Evolutionary conservation across 2,329 filamentous ascomycete species (phyloP), one percentile per base, ranked within the genome.

Genomic region (Drechslera avenae): DNA sequence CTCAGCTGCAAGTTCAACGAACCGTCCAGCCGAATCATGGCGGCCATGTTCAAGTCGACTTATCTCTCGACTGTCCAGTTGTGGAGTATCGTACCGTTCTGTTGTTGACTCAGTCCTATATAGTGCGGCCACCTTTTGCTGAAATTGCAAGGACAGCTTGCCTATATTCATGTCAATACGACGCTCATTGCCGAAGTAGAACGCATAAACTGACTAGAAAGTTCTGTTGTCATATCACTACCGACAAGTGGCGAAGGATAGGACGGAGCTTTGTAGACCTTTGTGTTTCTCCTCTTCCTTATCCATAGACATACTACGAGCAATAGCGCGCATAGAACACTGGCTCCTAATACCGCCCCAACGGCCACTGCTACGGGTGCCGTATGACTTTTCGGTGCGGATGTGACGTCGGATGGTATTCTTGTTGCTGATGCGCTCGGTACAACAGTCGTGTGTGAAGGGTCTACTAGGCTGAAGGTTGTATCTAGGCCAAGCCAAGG

Each of bases 151-250:
- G 5, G 39, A 43, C 10, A 37, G 36, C 16, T 36, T 49, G 37
- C 41, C 39, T 51, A 31, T 4, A 17, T 9, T 14, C 10, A 7
- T 1, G 6, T 53, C 5, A 53, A 18, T 14, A n/a, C 31, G 13
- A 8, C 34, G 18, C 19, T 23, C 5, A 14, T 31, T n/a, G 3
- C 3, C 10, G 3, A 26, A 23, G 35, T 14, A n/a, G 5, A 5
- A n/a, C 7, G 3, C 10, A 26, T 14, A 1, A 12, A 23, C 46
- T 23, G 43, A 56, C 46, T 41, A 3, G 37, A 39, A 7, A 56
- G 40, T 13, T 52, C 46, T 23, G 56, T 54, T 26, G 58, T 67
- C 63, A 71, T 66, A 35, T 69, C 63, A n/a, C 43, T 57, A 9
- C 54, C 54, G 16, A 57, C 47, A 12, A 62, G 56, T 10, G 60